These are phyloP conservation scores for Dactylellina sp. DNA, from an alignment of 2,329 filamentous ascomycete species.

Conservation along the genomic window DNA sequence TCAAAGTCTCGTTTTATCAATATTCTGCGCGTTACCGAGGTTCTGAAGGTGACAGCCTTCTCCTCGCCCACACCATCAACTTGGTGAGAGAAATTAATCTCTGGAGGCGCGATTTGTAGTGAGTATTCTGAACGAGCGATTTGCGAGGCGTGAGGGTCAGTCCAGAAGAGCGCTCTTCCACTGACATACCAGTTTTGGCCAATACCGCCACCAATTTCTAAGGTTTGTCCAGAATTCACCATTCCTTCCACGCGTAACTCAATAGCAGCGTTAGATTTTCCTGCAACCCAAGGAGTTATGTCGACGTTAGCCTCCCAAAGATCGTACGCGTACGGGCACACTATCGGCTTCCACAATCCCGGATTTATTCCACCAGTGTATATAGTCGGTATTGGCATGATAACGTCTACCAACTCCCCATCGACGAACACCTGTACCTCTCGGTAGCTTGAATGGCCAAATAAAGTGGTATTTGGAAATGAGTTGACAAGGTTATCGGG, in stretches of 20 bases:
- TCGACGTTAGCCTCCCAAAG: constrained; percentile 84
- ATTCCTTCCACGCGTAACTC: constrained; percentile 42
- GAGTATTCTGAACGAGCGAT: constrained; percentile 64
- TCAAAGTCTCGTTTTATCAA: constrained; percentile 8
- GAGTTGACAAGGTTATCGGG: constrained; percentile 71
- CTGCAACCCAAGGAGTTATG: constrained; percentile 74
- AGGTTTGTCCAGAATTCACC: neutral
- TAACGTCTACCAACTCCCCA: constrained; percentile 76
- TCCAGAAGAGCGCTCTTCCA: constrained; percentile 84
- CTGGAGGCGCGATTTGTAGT: constrained; percentile 5
- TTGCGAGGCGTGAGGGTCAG: constrained; percentile 67
- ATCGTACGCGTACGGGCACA: constrained; percentile 82
- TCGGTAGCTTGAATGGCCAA: constrained; percentile 78
- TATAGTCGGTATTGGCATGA: constrained; percentile 84
- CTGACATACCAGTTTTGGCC: constrained; percentile 79
- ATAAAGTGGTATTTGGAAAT: constrained; percentile 72
- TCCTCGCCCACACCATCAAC: constrained; percentile 18
- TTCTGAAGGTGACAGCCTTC: constrained; percentile 16
- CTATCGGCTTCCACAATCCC: constrained; percentile 80
- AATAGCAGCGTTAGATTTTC: constrained; percentile 33
- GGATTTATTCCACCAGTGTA: constrained; percentile 85
- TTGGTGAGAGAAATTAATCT: constrained; percentile 15
- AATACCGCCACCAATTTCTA: constrained; percentile 64
- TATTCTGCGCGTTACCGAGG: constrained; percentile 20
- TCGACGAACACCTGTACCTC: constrained; percentile 83